phyloP scores from a whole-genome alignment of 352 stramenopile genomes.

The Pythium scleroteichum region DNA sequence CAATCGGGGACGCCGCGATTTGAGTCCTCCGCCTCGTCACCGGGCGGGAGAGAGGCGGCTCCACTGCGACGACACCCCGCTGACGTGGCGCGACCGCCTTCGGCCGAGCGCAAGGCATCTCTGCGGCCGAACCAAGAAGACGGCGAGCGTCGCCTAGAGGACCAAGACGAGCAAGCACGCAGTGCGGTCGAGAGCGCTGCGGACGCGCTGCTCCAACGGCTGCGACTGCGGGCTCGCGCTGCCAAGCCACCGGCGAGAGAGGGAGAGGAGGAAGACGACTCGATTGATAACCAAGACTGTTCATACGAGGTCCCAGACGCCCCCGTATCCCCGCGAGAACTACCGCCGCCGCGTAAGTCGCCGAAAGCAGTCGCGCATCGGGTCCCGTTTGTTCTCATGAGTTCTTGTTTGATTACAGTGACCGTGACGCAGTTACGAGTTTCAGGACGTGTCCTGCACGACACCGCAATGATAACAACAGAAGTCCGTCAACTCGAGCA shows the following conservation, averaged over 20 bases:
- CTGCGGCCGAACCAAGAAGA: slow-evolving; percentile 17
- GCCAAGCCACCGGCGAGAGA: slow-evolving; percentile 13
- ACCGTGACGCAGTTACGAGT: slow-evolving; percentile 17
- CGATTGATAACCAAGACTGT: background rate
- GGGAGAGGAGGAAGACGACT: background rate
- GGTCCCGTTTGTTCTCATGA: background rate
- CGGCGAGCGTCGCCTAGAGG: background rate
- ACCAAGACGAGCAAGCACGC: background rate
- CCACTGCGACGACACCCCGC: slow-evolving; percentile 7
- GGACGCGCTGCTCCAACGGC: slow-evolving; percentile 23
- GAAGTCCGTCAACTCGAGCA: no score
- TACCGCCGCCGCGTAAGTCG: slow-evolving; percentile 13
- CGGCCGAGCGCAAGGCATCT: slow-evolving; percentile 16
- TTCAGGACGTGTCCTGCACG: slow-evolving; percentile 4
- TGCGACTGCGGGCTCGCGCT: slow-evolving; percentile 18
- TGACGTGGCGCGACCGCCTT: background rate
- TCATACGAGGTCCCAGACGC: background rate
- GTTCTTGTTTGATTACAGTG: slow-evolving; percentile 2
- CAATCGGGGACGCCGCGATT: background rate
- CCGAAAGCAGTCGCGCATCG: background rate
- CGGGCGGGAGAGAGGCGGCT: background rate
- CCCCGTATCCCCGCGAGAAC: slow-evolving; percentile 1
- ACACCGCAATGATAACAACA: background rate
- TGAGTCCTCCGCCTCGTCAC: background rate
- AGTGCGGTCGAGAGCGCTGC: slow-evolving; percentile 27